phyloP scores from a whole-genome alignment of 2,329 filamentous ascomycete species.

The Dactylellina leptospora region DNA sequence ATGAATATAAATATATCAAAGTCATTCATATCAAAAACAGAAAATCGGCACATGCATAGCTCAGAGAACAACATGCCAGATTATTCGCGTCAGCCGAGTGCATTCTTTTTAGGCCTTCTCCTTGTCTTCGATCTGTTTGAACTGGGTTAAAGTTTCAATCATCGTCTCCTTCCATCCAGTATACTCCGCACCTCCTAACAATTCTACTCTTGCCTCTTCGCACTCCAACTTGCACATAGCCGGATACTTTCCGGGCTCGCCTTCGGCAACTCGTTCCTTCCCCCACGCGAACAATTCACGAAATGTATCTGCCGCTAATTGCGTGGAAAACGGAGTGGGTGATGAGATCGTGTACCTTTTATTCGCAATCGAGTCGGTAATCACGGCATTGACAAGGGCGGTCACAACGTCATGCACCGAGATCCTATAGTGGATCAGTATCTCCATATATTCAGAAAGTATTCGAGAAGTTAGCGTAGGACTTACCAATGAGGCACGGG shows the following conservation, averaged over 20 bases:
- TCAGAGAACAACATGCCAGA: background rate
- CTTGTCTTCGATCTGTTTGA: constrained; percentile 56
- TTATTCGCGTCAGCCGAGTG: background rate
- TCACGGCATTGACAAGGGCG: constrained; percentile 63
- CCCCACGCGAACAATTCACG: constrained; percentile 61
- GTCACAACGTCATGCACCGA: constrained; percentile 64
- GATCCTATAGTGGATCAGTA: constrained; percentile 56
- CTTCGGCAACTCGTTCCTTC: constrained; percentile 58
- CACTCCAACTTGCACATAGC: constrained; percentile 63
- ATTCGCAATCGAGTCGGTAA: constrained; percentile 59
- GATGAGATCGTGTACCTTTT: constrained; percentile 62
- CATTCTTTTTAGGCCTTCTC: constrained; percentile 39
- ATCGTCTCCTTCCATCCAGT: constrained; percentile 60
- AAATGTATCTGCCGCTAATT: constrained; percentile 62
- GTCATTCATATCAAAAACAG: no score
- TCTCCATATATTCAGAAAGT: background rate
- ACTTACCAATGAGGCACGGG: constrained; percentile 61
- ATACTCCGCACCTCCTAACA: constrained; percentile 60
- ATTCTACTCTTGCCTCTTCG: constrained; percentile 60
- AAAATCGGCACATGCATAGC: no score
- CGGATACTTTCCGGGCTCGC: constrained; percentile 59
- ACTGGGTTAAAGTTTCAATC: constrained; percentile 59
- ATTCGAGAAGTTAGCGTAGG: background rate
- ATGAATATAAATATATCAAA: no score
- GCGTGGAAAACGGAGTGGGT: constrained; percentile 64